Evolutionary conservation across 1,139 yeast species (phyloP), one percentile per base, ranked within the genome.

Genomic region (Wickerhamiella pararugosa): DNA sequence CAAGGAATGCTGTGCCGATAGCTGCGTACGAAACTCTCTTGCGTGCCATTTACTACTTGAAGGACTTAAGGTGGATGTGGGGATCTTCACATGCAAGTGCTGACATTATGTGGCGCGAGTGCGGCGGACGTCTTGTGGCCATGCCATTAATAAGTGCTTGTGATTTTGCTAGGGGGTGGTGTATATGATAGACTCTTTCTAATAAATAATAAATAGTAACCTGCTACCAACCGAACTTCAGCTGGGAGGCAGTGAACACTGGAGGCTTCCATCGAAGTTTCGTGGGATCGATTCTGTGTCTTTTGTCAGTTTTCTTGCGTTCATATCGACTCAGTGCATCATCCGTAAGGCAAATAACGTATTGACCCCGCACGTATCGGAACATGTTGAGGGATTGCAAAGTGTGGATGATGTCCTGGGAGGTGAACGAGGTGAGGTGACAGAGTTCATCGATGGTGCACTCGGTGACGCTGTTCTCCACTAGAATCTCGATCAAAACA

Each of bases 341-440:
- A 51, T 87, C 94, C 21, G 94, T 87, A 44, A 90, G 62, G 47
- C 87, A 92, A 35, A 90, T 82, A 34, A 90, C 86, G 61, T 90
- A 97, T 61, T 90, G 97, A 10, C 97, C 98, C 58, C 86, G 86
- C 62, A 86, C 87, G 58, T 90, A 90, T 53, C 90, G 72, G 51
- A 92, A 67, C 69, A 92, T 84, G 57, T 83, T 90, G 54, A 86
- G 67, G 1, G 95, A 84, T 50, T 92, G 92, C 42, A 93, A 70
- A 0, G 98, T 92, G 58, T 90, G 97, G 42, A 90, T 64, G 42
- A 92, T 84, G 61, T 90, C 98, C 1, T 94, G 82, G 1, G 97
- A 87, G 4, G 98, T 90, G 95, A 90, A 90, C 25, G 97, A 75
- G 0, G 97, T 84, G 39, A 76, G 64, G 7, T 78, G 65, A 25